These are phyloP conservation scores for Fragilariopsis cylindrus DNA, from an alignment of 108 stramenopile species.

Conservation along the genomic window DNA sequence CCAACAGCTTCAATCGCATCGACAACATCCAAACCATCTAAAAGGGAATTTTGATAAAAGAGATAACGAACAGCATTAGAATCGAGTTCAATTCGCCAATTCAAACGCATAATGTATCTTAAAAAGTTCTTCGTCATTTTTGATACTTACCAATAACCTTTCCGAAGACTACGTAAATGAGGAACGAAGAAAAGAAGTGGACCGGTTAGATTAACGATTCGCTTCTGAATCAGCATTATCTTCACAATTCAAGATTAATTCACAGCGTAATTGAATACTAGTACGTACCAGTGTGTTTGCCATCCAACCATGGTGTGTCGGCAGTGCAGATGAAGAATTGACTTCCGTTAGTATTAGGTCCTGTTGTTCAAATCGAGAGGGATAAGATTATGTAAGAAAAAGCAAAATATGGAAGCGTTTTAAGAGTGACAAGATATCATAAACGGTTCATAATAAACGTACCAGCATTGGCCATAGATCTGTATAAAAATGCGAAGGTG, in stretches of 20 bases:
- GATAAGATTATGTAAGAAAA: neutral
- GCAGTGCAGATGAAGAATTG: conserved; percentile 95
- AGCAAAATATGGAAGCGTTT: neutral
- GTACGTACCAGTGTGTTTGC: conserved; percentile 16
- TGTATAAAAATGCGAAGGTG: neutral
- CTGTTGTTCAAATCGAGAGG: neutral
- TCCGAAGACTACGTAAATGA: conserved; percentile 65
- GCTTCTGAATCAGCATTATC: neutral
- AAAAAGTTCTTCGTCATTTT: neutral
- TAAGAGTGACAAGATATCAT: neutral
- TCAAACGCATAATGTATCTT: neutral
- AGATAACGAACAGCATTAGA: conserved; percentile 7
- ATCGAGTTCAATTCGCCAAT: neutral
- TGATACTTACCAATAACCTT: conserved; percentile 61
- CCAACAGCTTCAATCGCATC: conserved; percentile 83
- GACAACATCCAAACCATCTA: conserved; percentile 86
- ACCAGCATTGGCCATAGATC: conserved; percentile 84
- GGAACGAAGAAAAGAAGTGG: neutral
- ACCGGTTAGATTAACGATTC: neutral
- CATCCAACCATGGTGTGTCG: conserved; percentile 86
- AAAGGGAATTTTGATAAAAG: neutral
- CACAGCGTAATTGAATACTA: neutral
- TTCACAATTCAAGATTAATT: neutral
- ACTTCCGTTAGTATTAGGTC: conserved; percentile 38
- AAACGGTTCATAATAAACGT: conserved; percentile 58